Percentiles rank a stretch among this genome's conserved stretches.
Conservation (phyloP, 2,329 filamentous ascomycete genomes). For the Colletotrichum sp. region DNA sequence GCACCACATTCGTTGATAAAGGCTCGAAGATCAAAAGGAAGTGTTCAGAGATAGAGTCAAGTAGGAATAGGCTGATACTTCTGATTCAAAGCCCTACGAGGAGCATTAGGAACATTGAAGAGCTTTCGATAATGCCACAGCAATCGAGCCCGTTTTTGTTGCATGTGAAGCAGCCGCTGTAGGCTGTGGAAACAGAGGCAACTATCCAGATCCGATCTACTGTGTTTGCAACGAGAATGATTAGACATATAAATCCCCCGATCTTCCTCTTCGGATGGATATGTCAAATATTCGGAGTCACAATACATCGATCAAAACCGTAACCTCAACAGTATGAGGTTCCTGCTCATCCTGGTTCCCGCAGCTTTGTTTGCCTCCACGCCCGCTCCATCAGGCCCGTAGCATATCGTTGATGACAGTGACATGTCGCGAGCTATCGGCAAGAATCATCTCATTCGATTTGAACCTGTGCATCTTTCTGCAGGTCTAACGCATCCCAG, state of each 20-base stretch:
- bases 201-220: not conserved
- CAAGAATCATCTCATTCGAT: not conserved
- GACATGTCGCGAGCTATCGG: not conserved
- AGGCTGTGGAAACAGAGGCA: not conserved
- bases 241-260: not conserved
- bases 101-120: not conserved
- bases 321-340: not conserved
- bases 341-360: not conserved
- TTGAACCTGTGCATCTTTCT: not conserved
- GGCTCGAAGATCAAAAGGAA: not conserved
- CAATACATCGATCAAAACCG: not conserved
- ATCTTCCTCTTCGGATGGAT: not conserved
- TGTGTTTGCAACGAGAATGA: not conserved
- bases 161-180: not conserved
- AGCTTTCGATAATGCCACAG: not conserved
- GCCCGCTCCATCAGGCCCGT: not conserved
- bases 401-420: not conserved
- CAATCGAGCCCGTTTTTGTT: not conserved
- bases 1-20: not conserved
- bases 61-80: not conserved
- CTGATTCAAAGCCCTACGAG: not conserved
- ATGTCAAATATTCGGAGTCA: not conserved
- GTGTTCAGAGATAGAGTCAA: not conserved
- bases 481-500: not conserved
- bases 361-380: not conserved